phyloP scores from a whole-genome alignment of 2,329 filamentous ascomycete species.

The Colletotrichum brevisporum region DNA sequence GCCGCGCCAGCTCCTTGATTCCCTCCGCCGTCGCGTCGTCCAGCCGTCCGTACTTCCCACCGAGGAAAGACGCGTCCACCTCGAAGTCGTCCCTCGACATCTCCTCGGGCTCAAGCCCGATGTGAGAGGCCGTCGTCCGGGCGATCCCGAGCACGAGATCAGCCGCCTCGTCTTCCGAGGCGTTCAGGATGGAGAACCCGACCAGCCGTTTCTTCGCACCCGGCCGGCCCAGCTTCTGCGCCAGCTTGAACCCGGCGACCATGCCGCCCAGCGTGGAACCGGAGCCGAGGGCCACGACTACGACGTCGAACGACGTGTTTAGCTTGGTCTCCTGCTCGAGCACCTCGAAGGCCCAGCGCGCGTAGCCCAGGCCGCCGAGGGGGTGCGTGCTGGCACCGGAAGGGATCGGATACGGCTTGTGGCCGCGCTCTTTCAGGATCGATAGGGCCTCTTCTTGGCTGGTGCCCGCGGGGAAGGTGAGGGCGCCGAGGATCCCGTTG shows the following conservation, averaged over 20 bases:
- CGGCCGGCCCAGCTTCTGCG: constrained; percentile 53
- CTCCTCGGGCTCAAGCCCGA: constrained; percentile 20
- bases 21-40: constrained; percentile 28
- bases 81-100: constrained; percentile 37
- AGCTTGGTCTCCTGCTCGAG: constrained; percentile 67
- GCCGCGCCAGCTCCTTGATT: constrained; percentile 31
- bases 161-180: neutral
- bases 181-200: constrained; percentile 27
- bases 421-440: constrained; percentile 52
- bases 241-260: constrained; percentile 75
- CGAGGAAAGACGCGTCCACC: constrained; percentile 24
- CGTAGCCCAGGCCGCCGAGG: constrained; percentile 75
- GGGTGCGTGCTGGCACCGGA: constrained; percentile 75
- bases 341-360: constrained; percentile 75
- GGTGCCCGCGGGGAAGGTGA: constrained; percentile 33
- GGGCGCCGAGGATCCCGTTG: constrained; percentile 41
- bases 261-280: constrained; percentile 76
- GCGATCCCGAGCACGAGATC: constrained; percentile 24
- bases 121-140: constrained; percentile 8
- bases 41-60: constrained; percentile 26
- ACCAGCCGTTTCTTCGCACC: constrained; percentile 14
- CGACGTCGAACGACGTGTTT: constrained; percentile 70
- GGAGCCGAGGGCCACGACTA: constrained; percentile 75
- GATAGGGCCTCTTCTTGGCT: constrained; percentile 3
- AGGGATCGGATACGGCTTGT: constrained; percentile 75